Evolutionary conservation across 108 stramenopile species (phyloP), one percentile per base, ranked within the genome.

Genomic region (Cyclotella choctawhatcheeana): DNA sequence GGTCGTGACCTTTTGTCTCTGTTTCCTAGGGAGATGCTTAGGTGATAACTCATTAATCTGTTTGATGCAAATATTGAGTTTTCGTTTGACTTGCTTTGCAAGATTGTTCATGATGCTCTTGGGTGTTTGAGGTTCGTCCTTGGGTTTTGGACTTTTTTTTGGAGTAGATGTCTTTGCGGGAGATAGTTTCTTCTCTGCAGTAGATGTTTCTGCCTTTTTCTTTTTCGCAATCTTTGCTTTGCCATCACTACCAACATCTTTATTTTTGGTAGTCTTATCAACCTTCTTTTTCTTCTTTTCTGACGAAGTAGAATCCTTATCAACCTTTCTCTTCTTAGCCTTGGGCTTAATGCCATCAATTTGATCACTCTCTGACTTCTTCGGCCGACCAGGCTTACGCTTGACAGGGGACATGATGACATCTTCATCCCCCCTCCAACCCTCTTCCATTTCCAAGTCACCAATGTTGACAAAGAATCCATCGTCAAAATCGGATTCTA

Each of bases 401-500:
- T 58, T 79, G 27, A 44, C 29, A 18, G 62, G 45, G 13, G 64
- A 24, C 25, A 65, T 58, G 26, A 53, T 64, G 3, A 76, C 87
- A 62, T 90, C 86, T 30, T 83, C 61, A 24, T 88, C 88, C 7
- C 79, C 83, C 10, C 67, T 84, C 71, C 84, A 88, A 16, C 87
- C 90, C 67, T 89, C 87, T 30, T 89, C 94, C 74, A 95, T 83
- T 76, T 92, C 91, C 50, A 93, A 69, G 44, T 85, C 82, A 7
- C 94, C 94, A 20, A 95, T 77, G 65, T 95, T 95, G 63, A 95
- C 94, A 76, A 95, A 95, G 84, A 95, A 95, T 33, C 86, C 91
- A 64, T 84, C 86, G 63, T 92, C 90, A 53, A 73, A 69, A 37
- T 69, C 73, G 2, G 67, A 68, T 5, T 80, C 83, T 31, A 16